Evolutionary conservation across 768 basidiomycete genomes (phyloP), one percentile per base, ranked within the genome.

Genomic region (Macrocybe gigantea): DNA sequence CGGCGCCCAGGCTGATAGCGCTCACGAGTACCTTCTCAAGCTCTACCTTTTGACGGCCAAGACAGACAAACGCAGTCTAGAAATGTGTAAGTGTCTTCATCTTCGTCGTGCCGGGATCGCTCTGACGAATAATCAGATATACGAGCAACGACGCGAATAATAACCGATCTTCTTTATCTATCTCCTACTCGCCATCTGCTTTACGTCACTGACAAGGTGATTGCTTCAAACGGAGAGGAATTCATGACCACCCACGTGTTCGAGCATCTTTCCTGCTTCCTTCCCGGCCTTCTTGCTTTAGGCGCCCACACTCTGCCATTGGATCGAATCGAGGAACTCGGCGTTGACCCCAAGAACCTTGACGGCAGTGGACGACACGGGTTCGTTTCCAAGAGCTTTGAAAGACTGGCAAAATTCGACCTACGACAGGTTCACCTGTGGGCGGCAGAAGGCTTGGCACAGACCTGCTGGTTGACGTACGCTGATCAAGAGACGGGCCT

Each of bases 241-340:
- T 50, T 56, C 11, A 22, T 22, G 22, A 70, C 76, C 15, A 67
- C 73, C 7, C 78, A 83, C 53, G 56, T 60, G 14, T 79, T 88
- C 46, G 87, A 89, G 52, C 87, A 90, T 56, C 66, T 90, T 29
- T 80, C 86, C 8, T 88, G 87, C 63, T 90, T 88, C 67, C 71
- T 87, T 41, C 85, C 86, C 0, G 87, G 88, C 11, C 66, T 88
- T 11, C 69, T 90, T 42, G 85, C 87, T 5, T 71, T 90, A 3
- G 87, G 88, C 22, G 83, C 67, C 5, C 75, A 83, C 52, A 74
- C 75, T 8, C 72, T 88, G 42, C 78, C 78, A 22, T 65, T 83
- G 44, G 71, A 81, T 48, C 63, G 78, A 44, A 71, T 83, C 2
- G 63, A 69, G 22, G 58, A 67, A 0, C 53, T 77, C 11, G 78